These are phyloP conservation scores for Antitrichia curtipendula DNA, from an alignment of 225 moss, liverwort and hornwort genomes.

Conservation along the genomic window DNA sequence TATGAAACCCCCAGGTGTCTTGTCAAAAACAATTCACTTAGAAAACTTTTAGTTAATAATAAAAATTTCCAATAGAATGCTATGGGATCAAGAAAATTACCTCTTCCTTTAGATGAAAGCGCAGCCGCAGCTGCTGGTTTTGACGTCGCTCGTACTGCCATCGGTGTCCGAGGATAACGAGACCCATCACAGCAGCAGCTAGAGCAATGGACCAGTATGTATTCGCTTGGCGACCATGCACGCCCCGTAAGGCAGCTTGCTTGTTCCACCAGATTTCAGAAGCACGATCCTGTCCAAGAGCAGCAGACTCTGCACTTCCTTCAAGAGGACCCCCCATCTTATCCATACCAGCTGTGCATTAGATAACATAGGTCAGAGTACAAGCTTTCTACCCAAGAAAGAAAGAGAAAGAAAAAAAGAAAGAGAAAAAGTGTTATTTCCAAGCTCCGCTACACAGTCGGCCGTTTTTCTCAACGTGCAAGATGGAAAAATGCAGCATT, in stretches of 20 bases:
- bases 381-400: neutral
- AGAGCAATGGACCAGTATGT: slow-evolving; percentile 89
- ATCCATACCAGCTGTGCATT: neutral
- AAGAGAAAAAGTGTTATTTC: neutral
- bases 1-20: neutral
- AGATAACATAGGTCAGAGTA: neutral
- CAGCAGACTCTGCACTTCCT: neutral
- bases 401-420: too few relatives aligned
- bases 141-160: slow-evolving; percentile 96
- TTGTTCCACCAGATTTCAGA: slow-evolving; percentile 94
- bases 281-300: slow-evolving; percentile 28
- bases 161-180: slow-evolving; percentile 89
- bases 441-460: neutral
- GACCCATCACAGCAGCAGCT: slow-evolving; percentile 93
- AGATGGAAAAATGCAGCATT: neutral
- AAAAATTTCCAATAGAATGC: neutral
- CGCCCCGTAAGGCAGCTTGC: slow-evolving; percentile 57
- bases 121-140: slow-evolving; percentile 84
- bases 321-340: neutral
- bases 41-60: neutral
- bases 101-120: slow-evolving; percentile 89
- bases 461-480: neutral
- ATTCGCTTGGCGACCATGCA: slow-evolving; percentile 67
- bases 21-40: neutral
- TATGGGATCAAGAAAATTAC: slow-evolving; percentile 4